Evolutionary conservation across 768 basidiomycete genomes (phyloP).

Genomic region (Naematelia encephala): DNA sequence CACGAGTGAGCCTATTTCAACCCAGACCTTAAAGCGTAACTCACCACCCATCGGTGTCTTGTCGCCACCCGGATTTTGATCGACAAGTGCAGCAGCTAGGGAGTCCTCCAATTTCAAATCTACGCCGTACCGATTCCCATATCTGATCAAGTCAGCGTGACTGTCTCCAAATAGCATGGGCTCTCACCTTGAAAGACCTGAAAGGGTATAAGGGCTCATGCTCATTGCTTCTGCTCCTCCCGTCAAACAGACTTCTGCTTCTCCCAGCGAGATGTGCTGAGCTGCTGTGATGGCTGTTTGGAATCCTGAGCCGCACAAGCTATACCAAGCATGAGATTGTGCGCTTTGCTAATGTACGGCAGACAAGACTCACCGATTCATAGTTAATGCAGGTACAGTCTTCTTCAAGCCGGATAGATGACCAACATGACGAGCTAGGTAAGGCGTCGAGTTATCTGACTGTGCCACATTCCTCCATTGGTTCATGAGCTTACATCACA

Average conservation of each 20-base stretch:
- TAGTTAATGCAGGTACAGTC: slow-evolving; percentile 51
- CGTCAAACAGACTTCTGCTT: slow-evolving; percentile 51
- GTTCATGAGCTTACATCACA: background rate
- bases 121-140: slow-evolving; percentile 51
- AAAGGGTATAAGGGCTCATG: slow-evolving; percentile 48
- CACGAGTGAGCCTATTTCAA: slow-evolving; percentile 2
- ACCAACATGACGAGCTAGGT: slow-evolving; percentile 52
- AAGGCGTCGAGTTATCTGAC: slow-evolving; percentile 51
- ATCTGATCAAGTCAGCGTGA: slow-evolving; percentile 22
- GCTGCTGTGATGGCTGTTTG: slow-evolving; percentile 52
- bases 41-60: slow-evolving; percentile 49
- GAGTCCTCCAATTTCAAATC: slow-evolving; percentile 53
- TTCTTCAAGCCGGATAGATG: slow-evolving; percentile 50
- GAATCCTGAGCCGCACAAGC: slow-evolving; percentile 53
- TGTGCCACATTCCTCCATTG: slow-evolving; percentile 48
- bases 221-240: slow-evolving; percentile 51
- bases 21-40: slow-evolving; percentile 1
- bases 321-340: slow-evolving; percentile 17
- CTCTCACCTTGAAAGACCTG: slow-evolving; percentile 45
- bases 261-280: slow-evolving; percentile 51
- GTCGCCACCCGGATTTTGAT: slow-evolving; percentile 50
- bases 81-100: slow-evolving; percentile 50
- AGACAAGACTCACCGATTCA: slow-evolving; percentile 51
- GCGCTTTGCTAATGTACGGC: no score
- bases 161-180: background rate